Conservation (phyloP, 140 eudicot species). For the Stevia rebaudiana region DNA sequence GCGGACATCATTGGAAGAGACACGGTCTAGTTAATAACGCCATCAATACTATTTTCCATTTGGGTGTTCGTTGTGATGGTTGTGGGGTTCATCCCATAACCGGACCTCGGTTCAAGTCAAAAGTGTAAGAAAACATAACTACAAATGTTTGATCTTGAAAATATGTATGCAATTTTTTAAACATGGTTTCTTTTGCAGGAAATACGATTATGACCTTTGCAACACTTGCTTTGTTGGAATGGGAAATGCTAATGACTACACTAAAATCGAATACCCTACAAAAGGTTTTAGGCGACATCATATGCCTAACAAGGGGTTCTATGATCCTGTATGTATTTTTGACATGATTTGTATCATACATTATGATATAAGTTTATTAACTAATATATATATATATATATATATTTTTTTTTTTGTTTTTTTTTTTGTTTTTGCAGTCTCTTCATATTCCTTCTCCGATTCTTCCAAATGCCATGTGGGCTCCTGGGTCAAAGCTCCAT, state of each 20-base stretch:
- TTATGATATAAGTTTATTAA: not conserved
- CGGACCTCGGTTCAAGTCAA: constrained; percentile 85
- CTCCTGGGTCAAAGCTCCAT: constrained; percentile 31
- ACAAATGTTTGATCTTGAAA: not conserved
- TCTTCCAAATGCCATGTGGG: constrained; percentile 36
- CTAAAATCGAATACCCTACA: constrained; percentile 59
- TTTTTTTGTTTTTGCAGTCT: not conserved
- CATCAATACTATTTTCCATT: constrained; percentile 42
- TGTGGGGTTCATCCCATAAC: constrained; percentile 77
- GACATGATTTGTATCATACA: not conserved
- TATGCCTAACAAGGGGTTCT: constrained; percentile 27
- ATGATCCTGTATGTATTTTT: constrained; percentile 40
- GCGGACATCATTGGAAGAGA: constrained; percentile 32
- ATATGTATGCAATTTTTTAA: not conserved
- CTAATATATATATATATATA: not conserved
- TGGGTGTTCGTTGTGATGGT: constrained; percentile 85
- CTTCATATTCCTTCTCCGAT: constrained; percentile 25
- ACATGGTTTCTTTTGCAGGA: constrained; percentile 41
- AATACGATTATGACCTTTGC: constrained; percentile 77
- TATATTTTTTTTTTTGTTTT: too few relatives aligned
- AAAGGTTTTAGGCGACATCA: constrained; percentile 25
- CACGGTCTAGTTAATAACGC: constrained; percentile 28
- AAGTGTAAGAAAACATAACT: constrained; percentile 71
- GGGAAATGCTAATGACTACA: constrained; percentile 53
- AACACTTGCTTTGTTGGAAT: constrained; percentile 46